A percentile compares a stretch with the other conserved stretches of the same genome.
phyloP scores from a whole-genome alignment of 2,329 filamentous ascomycete genomes.

The Septoria petroselini region DNA sequence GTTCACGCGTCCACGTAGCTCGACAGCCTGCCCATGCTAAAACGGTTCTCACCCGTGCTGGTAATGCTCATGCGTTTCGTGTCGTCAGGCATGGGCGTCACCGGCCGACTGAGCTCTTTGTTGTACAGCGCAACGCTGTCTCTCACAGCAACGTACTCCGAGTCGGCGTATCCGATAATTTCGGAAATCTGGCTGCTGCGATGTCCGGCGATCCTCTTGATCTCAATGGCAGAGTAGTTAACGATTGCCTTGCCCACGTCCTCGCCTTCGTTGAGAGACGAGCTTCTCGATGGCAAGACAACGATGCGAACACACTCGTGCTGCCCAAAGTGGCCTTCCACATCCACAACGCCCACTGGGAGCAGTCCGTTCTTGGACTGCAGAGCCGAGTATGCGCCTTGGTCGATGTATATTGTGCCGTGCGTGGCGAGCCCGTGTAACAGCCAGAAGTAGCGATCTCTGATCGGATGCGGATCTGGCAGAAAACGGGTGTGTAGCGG shows the following conservation, averaged over 20 bases:
- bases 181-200: slow-evolving; percentile 77
- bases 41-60: slow-evolving; percentile 19
- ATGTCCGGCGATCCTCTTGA: slow-evolving; percentile 76
- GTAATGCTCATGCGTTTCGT: slow-evolving; percentile 23
- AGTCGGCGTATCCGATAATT: slow-evolving; percentile 86
- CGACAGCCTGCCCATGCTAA: slow-evolving; percentile 32
- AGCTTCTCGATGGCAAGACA: slow-evolving; percentile 63
- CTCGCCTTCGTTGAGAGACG: slow-evolving; percentile 38
- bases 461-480: slow-evolving; percentile 76
- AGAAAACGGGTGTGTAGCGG: slow-evolving; percentile 91
- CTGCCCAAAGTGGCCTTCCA: slow-evolving; percentile 83
- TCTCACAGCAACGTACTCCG: slow-evolving; percentile 84
- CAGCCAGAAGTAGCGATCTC: slow-evolving; percentile 95
- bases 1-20: slow-evolving; percentile 32
- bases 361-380: slow-evolving; percentile 81
- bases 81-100: slow-evolving; percentile 29
- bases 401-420: slow-evolving; percentile 87
- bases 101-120: slow-evolving; percentile 32
- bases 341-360: slow-evolving; percentile 84
- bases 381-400: slow-evolving; percentile 79
- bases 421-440: slow-evolving; percentile 87
- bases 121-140: slow-evolving; percentile 79
- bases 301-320: slow-evolving; percentile 88
- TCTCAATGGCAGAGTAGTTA: slow-evolving; percentile 87
- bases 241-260: slow-evolving; percentile 88